phyloP scores from a whole-genome alignment of 768 basidiomycete genomes.

The Lactarius trivialis region DNA sequence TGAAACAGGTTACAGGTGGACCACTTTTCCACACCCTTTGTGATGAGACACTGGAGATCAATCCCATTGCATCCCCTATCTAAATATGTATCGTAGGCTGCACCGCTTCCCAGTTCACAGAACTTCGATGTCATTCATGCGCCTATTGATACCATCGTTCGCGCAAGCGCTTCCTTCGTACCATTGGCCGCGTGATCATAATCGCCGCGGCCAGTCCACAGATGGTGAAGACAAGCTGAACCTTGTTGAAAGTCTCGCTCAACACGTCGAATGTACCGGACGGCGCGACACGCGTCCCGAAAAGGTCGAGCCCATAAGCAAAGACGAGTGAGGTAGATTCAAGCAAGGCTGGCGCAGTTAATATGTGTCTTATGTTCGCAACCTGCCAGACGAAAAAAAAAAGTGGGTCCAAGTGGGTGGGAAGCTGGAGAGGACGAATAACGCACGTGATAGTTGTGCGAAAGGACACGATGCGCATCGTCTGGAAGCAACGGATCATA shows the following conservation, averaged over 20 bases:
- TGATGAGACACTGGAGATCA: background rate
- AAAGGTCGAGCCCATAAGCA: conserved; percentile 83
- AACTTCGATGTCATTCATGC: background rate
- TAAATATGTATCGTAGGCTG: background rate
- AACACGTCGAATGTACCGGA: conserved; percentile 91
- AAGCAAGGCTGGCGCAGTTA: conserved; percentile 76
- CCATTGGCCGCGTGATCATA: conserved; percentile 75
- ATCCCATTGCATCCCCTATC: background rate
- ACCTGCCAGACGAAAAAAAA: conserved; percentile 42
- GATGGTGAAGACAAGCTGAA: conserved; percentile 80
- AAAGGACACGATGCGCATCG: conserved; percentile 53
- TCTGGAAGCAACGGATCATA: conserved; percentile 77
- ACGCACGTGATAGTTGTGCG: conserved; percentile 49
- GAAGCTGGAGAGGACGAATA: background rate
- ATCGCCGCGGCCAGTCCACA: conserved; percentile 67
- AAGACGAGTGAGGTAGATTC: conserved; percentile 91
- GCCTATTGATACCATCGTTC: conserved; percentile 65
- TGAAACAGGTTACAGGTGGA: background rate
- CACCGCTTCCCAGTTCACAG: background rate
- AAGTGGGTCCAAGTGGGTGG: background rate
- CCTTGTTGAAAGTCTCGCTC: conserved; percentile 89
- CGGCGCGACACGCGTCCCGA: conserved; percentile 77
- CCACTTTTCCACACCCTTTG: background rate
- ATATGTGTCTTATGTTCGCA: conserved; percentile 56
- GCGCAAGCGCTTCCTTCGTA: conserved; percentile 54